Percentiles rank a stretch among this genome's conserved stretches.
These are phyloP conservation scores for Allium fistulosum DNA, from an alignment of 106 monocot species.

Conservation along the genomic window DNA sequence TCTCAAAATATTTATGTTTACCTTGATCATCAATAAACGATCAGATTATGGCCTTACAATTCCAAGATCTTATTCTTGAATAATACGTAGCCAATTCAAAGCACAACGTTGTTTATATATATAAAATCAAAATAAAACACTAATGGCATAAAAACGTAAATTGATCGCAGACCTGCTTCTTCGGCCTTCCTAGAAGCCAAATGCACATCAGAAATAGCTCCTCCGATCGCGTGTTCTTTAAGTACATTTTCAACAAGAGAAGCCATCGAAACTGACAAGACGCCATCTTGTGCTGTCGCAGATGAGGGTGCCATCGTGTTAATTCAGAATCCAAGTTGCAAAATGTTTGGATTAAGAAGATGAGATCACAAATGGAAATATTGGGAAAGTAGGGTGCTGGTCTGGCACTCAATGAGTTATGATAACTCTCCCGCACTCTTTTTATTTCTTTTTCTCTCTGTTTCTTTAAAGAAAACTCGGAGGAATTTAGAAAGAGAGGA, in stretches of 20 bases:
- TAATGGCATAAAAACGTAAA: too few species aligned
- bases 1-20: too few species aligned
- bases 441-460: not conserved
- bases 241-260: slow-evolving; percentile 80
- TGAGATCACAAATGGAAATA: too few species aligned
- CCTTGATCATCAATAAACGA: too few species aligned
- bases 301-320: not conserved
- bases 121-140: too few species aligned
- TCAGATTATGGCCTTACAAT: too few species aligned
- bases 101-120: too few species aligned
- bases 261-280: slow-evolving; percentile 49
- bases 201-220: slow-evolving; percentile 53
- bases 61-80: too few species aligned
- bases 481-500: not conserved
- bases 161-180: slow-evolving; percentile 46
- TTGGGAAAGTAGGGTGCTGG: too few species aligned
- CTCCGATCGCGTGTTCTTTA: slow-evolving; percentile 46
- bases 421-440: not conserved
- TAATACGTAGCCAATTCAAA: too few species aligned
- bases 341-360: not conserved
- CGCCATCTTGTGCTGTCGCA: slow-evolving; percentile 31
- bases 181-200: slow-evolving; percentile 84
- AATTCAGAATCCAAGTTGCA: slow-evolving; percentile 5
- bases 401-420: too few species aligned
- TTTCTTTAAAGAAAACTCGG: not conserved